Evolutionary conservation across 768 basidiomycete species (phyloP).

Genomic region (Coprinopsis marcescibilis): DNA sequence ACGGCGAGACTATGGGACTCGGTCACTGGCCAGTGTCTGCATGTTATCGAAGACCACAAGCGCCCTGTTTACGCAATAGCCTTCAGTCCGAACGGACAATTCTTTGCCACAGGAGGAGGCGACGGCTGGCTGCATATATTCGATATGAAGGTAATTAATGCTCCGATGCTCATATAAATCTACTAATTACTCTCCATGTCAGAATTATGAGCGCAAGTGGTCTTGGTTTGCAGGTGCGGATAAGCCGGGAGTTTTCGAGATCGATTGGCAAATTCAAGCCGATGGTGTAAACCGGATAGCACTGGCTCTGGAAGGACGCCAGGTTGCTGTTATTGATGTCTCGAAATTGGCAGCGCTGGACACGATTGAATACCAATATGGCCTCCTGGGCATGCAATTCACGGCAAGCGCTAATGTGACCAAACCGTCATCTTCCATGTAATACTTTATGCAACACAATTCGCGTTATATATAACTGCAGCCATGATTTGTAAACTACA

Average conservation of each 20-base stretch:
- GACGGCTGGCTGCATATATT: slow-evolving; percentile 77
- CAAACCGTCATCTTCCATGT: neutral
- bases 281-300: slow-evolving; percentile 57
- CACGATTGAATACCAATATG: neutral
- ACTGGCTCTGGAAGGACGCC: slow-evolving; percentile 59
- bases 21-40: slow-evolving; percentile 67
- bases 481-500: slow-evolving; percentile 12
- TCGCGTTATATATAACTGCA: too few species aligned
- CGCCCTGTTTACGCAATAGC: slow-evolving; percentile 66
- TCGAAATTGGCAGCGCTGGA: slow-evolving; percentile 12
- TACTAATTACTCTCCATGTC: slow-evolving; percentile 11
- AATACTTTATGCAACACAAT: neutral
- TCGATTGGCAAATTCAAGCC: slow-evolving; percentile 62
- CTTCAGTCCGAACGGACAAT: slow-evolving; percentile 70
- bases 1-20: slow-evolving; percentile 83
- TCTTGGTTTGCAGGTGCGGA: slow-evolving; percentile 56
- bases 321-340: slow-evolving; percentile 61
- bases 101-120: slow-evolving; percentile 71
- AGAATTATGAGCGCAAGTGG: slow-evolving; percentile 50
- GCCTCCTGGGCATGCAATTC: neutral
- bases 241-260: slow-evolving; percentile 67
- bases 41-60: slow-evolving; percentile 65
- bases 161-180: slow-evolving; percentile 1
- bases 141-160: slow-evolving; percentile 49
- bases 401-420: neutral